Evolutionary conservation across 768 basidiomycete species (phyloP).

Genomic region (Tylopilus rubrobrunneus): DNA sequence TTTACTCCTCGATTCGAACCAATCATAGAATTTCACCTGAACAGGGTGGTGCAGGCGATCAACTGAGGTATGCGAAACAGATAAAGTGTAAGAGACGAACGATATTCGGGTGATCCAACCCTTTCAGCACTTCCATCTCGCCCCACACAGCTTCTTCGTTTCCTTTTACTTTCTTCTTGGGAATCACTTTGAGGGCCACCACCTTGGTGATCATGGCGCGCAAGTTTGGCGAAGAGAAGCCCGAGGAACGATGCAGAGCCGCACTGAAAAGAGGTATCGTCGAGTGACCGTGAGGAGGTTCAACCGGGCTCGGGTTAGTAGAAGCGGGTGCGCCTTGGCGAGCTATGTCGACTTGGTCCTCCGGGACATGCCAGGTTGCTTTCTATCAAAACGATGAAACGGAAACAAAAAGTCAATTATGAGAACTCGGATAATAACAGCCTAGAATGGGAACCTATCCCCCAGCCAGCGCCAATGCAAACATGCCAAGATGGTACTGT

Average conservation of each 20-base stretch:
- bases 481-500: conserved; percentile 1
- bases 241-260: conserved; percentile 19
- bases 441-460: background rate
- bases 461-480: background rate
- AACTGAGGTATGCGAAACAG: background rate
- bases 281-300: conserved; percentile 18
- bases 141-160: conserved; percentile 86
- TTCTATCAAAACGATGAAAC: conserved; percentile 36
- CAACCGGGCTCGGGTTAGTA: conserved; percentile 16
- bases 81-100: conserved; percentile 40
- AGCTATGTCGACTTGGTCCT: conserved; percentile 52
- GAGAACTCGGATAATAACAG: background rate
- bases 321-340: conserved; percentile 54
- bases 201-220: conserved; percentile 51
- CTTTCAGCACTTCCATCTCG: conserved; percentile 92
- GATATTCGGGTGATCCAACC: conserved; percentile 87
- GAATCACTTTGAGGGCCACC: conserved; percentile 85
- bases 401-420: background rate
- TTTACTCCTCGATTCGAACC: conserved; percentile 92
- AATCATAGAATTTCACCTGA: conserved; percentile 95
- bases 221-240: conserved; percentile 23
- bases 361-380: conserved; percentile 76
- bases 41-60: background rate
- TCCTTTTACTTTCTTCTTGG: conserved; percentile 93
- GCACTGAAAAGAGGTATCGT: conserved; percentile 30